Conservation (phyloP, 1,139 yeast genomes). For the Chernovozyma aurita region DNA sequence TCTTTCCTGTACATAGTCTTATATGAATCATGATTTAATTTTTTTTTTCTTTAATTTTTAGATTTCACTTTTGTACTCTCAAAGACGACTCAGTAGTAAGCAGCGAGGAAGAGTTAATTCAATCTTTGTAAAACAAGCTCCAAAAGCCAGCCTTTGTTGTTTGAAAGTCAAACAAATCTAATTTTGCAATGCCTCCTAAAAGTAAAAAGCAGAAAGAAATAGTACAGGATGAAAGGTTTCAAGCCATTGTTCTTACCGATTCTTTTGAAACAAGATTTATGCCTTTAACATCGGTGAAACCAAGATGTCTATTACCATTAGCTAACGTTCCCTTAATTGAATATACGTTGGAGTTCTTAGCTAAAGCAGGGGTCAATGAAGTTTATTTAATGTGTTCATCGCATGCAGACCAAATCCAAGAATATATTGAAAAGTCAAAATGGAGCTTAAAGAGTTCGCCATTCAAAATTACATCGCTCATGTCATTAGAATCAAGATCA, state of each 20-base stretch:
- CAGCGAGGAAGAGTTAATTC: too few species aligned
- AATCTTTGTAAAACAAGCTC: too few species aligned
- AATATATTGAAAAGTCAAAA: constrained; percentile 75
- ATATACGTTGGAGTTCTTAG: constrained; percentile 89
- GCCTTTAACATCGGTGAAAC: constrained; percentile 82
- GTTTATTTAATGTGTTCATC: constrained; percentile 86
- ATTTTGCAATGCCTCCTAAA: constrained; percentile 38
- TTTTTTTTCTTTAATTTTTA: too few species aligned
- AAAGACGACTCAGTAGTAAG: too few species aligned
- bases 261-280: constrained; percentile 87
- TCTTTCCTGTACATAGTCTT: too few species aligned
- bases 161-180: too few species aligned
- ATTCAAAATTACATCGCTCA: constrained; percentile 69
- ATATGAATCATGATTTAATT: too few species aligned
- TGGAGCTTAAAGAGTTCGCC: constrained; percentile 78
- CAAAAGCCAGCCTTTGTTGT: too few species aligned
- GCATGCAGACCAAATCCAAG: constrained; percentile 84
- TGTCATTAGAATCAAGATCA: constrained; percentile 84
- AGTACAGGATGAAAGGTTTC: constrained; percentile 71
- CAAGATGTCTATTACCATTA: constrained; percentile 85
- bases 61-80: too few species aligned
- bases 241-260: constrained; percentile 92
- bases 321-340: constrained; percentile 93
- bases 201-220: constrained; percentile 50
- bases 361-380: constrained; percentile 85